phyloP scores from a whole-genome alignment of 805 yeast genomes.

The Hagleromyces aurorensis region DNA sequence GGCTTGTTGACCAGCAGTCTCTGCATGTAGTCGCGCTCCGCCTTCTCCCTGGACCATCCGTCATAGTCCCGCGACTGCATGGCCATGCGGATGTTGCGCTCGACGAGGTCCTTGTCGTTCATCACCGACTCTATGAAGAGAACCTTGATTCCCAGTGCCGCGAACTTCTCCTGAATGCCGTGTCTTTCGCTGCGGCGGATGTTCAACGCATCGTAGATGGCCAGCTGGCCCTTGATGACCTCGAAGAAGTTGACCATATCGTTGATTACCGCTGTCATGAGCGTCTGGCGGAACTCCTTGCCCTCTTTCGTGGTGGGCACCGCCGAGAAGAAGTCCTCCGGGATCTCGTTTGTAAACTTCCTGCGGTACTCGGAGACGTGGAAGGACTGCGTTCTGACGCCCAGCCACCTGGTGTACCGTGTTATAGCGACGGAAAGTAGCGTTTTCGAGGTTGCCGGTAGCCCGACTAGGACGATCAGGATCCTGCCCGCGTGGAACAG shows the following conservation, averaged over 20 bases:
- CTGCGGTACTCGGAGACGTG: conserved; percentile 91
- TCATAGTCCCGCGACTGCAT: conserved; percentile 79
- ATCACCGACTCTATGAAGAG: conserved; percentile 84
- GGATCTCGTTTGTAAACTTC: conserved; percentile 38
- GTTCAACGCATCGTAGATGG: conserved; percentile 92
- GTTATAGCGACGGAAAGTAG: conserved; percentile 86
- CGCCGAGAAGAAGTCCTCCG: conserved; percentile 64
- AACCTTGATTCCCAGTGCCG: conserved; percentile 56
- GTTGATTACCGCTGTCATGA: conserved; percentile 53
- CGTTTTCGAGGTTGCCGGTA: conserved; percentile 95
- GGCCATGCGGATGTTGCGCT: conserved; percentile 77
- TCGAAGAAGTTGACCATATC: conserved; percentile 69
- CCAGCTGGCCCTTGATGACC: conserved; percentile 83
- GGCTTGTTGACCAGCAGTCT: conserved; percentile 63
- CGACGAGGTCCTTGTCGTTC: conserved; percentile 60
- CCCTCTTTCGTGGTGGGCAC: conserved; percentile 43
- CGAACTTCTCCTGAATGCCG: conserved; percentile 47
- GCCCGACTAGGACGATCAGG: conserved; percentile 79
- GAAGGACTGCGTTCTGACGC: conserved; percentile 85
- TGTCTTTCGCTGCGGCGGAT: conserved; percentile 64
- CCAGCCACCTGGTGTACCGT: conserved; percentile 90
- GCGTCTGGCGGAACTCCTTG: conserved; percentile 43
- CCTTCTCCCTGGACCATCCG: conserved; percentile 66
- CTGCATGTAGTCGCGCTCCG: conserved; percentile 67
- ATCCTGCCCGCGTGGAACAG: conserved; percentile 94